These are phyloP conservation scores for Colletotrichum neosansevieriae DNA, from an alignment of 2,329 filamentous ascomycete species.

Conservation along the genomic window DNA sequence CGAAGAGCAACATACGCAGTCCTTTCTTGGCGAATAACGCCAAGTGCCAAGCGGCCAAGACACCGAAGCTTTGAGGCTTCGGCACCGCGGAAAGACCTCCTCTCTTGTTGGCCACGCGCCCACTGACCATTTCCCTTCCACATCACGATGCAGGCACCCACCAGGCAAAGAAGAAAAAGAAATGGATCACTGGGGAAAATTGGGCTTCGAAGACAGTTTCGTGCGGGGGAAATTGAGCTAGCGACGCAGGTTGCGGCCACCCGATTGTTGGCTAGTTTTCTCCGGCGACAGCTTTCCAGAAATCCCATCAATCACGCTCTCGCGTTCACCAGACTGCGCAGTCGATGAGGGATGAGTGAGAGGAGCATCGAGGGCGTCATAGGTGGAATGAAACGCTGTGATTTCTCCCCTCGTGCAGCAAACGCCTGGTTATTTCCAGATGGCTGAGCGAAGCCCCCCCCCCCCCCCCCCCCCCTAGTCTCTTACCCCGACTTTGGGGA, in stretches of 20 bases:
- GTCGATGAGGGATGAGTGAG: neutral
- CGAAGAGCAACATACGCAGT: neutral
- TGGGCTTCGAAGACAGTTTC: too few relatives aligned
- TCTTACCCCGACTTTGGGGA: conserved; percentile 19
- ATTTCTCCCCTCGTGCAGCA: conserved; percentile 35
- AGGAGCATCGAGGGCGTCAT: conserved; percentile 19
- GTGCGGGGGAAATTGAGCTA: conserved; percentile 27
- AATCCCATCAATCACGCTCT: conserved; percentile 36
- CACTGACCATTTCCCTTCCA: conserved; percentile 11
- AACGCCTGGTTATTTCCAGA: conserved; percentile 28
- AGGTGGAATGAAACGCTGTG: conserved; percentile 26
- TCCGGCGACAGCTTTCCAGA: conserved; percentile 24
- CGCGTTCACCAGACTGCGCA: neutral
- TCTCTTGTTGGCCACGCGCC: conserved; percentile 34
- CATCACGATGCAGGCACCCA: conserved; percentile 10
- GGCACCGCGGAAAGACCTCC: conserved; percentile 8
- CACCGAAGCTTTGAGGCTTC: conserved; percentile 34
- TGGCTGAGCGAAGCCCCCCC: conserved; percentile 23
- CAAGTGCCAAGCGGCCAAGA: conserved; percentile 23
- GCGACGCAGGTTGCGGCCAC: conserved; percentile 22
- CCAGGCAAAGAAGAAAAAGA: conserved; percentile 15
- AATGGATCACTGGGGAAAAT: conserved; percentile 34
- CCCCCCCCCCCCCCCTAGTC: conserved; percentile 4
- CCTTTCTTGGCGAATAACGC: neutral
- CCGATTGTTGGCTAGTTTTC: conserved; percentile 25